Conservation (phyloP, 1,284 basidiomycete species). For the Quambalaria eucalypti region DNA sequence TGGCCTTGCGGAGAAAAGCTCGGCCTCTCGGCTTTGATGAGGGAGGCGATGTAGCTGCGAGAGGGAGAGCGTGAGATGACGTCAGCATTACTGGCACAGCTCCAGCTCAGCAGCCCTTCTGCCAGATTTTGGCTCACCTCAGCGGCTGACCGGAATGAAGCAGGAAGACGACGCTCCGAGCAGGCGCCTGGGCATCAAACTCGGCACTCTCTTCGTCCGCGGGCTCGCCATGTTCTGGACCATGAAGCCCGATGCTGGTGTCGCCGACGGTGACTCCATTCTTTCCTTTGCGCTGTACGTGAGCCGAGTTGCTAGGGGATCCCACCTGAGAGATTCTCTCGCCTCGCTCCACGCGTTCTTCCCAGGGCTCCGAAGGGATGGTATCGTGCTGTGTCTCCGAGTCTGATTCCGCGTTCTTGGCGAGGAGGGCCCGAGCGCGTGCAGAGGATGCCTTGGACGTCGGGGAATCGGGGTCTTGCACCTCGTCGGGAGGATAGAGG, state of each 20-base stretch:
- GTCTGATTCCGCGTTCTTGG: slow-evolving; percentile 2
- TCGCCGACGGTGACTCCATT: neutral
- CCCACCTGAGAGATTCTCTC: slow-evolving; percentile 7
- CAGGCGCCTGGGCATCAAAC: slow-evolving; percentile 31
- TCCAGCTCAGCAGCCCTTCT: neutral
- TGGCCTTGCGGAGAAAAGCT: slow-evolving; percentile 6
- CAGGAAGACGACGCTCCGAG: slow-evolving; percentile 32
- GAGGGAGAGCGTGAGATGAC: neutral
- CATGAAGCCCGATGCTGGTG: slow-evolving; percentile 14
- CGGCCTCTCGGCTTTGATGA: slow-evolving; percentile 32
- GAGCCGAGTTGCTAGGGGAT: neutral
- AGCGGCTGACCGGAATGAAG: slow-evolving; percentile 33
- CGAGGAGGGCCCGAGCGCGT: neutral
- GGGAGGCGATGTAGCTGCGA: slow-evolving; percentile 22
- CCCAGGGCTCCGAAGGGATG: slow-evolving; percentile 4
- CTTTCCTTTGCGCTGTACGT: neutral
- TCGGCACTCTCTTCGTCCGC: slow-evolving; percentile 22
- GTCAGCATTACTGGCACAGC: neutral
- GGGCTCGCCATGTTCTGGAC: slow-evolving; percentile 22
- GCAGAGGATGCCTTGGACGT: slow-evolving; percentile 10
- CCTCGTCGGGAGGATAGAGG: slow-evolving; percentile 2
- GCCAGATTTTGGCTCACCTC: slow-evolving; percentile 1
- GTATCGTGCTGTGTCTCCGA: neutral
- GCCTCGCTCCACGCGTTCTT: slow-evolving; percentile 5
- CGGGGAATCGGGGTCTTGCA: slow-evolving; percentile 1